Conservation (phyloP, 371 early-diverging fungal genomes). For the Quaeritorhiza haematococci region DNA sequence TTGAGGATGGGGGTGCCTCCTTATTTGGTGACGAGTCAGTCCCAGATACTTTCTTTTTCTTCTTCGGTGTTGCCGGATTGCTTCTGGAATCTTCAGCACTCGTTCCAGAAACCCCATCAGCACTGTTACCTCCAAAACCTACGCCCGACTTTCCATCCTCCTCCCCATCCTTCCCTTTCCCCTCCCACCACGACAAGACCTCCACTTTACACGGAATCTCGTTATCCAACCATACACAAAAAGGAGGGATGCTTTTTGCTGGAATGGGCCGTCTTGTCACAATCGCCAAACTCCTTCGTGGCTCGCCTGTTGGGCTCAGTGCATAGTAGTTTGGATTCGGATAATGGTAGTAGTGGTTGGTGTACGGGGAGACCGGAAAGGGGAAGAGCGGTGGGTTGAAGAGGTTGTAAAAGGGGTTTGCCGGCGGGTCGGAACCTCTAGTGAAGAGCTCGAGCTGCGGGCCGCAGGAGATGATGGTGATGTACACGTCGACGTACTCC, state of each 20-base stretch:
- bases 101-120: no score
- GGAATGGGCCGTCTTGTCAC: constrained; percentile 20
- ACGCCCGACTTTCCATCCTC: constrained; percentile 10
- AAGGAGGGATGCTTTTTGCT: constrained; percentile 7
- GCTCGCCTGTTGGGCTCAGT: constrained; percentile 6
- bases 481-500: constrained; percentile 7
- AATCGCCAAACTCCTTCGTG: constrained; percentile 18
- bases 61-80: no score
- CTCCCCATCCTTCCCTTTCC: not conserved
- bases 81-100: no score
- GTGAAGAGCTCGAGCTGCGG: constrained; percentile 16
- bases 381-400: not conserved
- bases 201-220: constrained; percentile 8
- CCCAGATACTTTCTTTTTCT: no score
- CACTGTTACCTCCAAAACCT: constrained; percentile 3
- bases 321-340: constrained; percentile 8
- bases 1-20: no score
- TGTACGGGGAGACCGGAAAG: not conserved
- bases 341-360: constrained; percentile 13
- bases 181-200: no score
- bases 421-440: constrained; percentile 13
- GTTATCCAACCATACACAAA: constrained; percentile 16
- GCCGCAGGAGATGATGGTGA: constrained; percentile 19
- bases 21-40: no score
- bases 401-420: not conserved